Conservation (phyloP, 192 early-diverging fungal genomes). For the Lobosporangium transversale region DNA sequence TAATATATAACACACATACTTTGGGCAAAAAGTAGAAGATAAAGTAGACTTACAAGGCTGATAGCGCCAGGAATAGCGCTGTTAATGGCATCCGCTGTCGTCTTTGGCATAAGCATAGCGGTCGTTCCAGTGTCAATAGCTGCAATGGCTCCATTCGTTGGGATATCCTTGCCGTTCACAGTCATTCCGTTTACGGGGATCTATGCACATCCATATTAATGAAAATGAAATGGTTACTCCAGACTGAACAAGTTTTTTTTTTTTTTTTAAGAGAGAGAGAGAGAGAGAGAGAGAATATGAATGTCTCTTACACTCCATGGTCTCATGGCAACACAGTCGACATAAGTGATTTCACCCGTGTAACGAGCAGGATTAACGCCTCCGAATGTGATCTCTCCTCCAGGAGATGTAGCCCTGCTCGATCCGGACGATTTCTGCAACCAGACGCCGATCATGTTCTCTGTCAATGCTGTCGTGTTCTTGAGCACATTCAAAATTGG, state of each 20-base stretch:
- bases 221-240: neutral
- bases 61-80: constrained; percentile 52
- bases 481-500: constrained; percentile 35
- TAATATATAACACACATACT: neutral
- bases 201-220: constrained; percentile 3
- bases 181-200: constrained; percentile 26
- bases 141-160: constrained; percentile 6
- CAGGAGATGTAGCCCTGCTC: neutral
- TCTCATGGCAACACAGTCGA: constrained; percentile 8
- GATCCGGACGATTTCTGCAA: neutral
- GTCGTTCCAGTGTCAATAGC: constrained; percentile 71
- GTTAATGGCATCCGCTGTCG: constrained; percentile 53
- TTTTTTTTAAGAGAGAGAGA: too few relatives aligned
- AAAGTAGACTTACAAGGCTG: neutral
- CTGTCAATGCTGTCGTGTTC: constrained; percentile 6
- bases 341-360: constrained; percentile 22
- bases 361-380: constrained; percentile 18
- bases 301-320: constrained; percentile 42
- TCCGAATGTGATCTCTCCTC: constrained; percentile 46
- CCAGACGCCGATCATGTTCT: constrained; percentile 30
- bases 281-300: too few relatives aligned
- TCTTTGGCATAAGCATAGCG: constrained; percentile 57
- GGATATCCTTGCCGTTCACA: constrained; percentile 8
- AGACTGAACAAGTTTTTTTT: too few relatives aligned
- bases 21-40: neutral